phyloP scores from a whole-genome alignment of 371 early-diverging fungal genomes.

The Mucor irregularis region DNA sequence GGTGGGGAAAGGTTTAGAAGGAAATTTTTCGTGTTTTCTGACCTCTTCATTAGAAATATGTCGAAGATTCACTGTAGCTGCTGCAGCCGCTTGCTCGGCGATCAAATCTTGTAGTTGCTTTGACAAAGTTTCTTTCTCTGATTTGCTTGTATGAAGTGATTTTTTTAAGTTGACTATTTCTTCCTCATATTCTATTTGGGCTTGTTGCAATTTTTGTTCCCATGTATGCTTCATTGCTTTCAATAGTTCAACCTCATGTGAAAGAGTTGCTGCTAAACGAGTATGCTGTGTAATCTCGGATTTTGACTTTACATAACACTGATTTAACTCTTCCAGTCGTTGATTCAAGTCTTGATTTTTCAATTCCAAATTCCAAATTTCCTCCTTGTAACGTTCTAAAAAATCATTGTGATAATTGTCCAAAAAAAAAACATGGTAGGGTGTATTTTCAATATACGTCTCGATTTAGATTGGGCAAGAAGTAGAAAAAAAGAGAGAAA shows the following conservation, averaged over 20 bases:
- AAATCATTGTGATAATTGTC: background rate
- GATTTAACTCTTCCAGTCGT: background rate
- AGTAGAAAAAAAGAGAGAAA: background rate
- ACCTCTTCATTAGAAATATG: background rate
- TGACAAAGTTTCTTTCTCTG: background rate
- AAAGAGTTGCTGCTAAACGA: background rate
- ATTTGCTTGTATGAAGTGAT: background rate
- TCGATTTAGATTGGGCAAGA: too few species aligned
- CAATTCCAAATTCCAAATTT: constrained; percentile 23
- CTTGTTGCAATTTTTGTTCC: background rate
- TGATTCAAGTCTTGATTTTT: constrained; percentile 20
- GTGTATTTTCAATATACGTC: too few species aligned
- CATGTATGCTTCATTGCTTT: constrained; percentile 1
- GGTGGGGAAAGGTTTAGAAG: too few species aligned
- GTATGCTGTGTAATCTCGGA: background rate
- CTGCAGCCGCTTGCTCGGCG: background rate
- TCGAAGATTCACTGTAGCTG: background rate
- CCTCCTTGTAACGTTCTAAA: constrained; percentile 22
- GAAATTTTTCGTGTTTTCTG: too few species aligned
- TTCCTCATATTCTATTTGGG: constrained; percentile 1
- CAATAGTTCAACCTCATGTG: constrained; percentile 8
- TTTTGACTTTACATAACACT: background rate
- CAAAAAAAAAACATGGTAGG: constrained; percentile 14
- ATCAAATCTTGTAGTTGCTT: constrained; percentile 1
- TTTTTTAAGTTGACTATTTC: constrained; percentile 1